Percentiles rank a stretch among this genome's conserved stretches.
Conservation (phyloP, 2,329 filamentous ascomycete species). For the Penicillium glabrum region DNA sequence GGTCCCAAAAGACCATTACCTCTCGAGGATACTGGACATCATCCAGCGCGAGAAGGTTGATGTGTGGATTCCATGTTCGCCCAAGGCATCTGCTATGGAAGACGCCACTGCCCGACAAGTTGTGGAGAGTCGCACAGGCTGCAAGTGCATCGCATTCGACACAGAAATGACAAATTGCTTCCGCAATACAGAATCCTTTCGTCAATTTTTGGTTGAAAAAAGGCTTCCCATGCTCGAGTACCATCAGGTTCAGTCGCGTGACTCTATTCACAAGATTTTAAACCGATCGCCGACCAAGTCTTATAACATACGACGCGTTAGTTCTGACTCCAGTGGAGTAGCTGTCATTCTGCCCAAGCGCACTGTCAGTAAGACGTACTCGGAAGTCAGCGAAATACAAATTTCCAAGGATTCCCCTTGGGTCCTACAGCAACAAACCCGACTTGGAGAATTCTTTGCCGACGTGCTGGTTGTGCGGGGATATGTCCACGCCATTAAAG, state of each 20-base stretch:
- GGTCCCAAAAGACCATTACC: constrained; percentile 53
- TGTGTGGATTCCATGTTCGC: constrained; percentile 73
- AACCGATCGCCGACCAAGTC: constrained; percentile 42
- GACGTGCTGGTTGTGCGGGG: constrained; percentile 68
- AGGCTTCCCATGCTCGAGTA: constrained; percentile 57
- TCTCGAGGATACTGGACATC: constrained; percentile 57
- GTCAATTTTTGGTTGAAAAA: constrained; percentile 55
- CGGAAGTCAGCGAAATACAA: constrained; percentile 54
- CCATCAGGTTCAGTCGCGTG: constrained; percentile 53
- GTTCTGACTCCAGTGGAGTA: constrained; percentile 51
- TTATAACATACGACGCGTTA: constrained; percentile 62
- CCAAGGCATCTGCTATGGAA: constrained; percentile 64
- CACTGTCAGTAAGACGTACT: constrained; percentile 54
- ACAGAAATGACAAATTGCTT: constrained; percentile 57
- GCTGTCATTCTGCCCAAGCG: constrained; percentile 59
- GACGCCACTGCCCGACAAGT: constrained; percentile 65
- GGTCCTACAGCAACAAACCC: constrained; percentile 69
- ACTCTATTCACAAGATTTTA: constrained; percentile 57
- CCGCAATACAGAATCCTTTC: constrained; percentile 67
- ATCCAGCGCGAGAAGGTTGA: constrained; percentile 62
- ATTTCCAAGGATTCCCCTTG: constrained; percentile 59
- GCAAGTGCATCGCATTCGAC: constrained; percentile 65
- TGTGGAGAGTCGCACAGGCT: constrained; percentile 58
- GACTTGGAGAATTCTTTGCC: constrained; percentile 67
- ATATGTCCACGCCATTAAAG: constrained; percentile 63